Evolutionary conservation across 2,329 filamentous ascomycete genomes (phyloP), one percentile per base, ranked within the genome.

Genomic region (Blumeriella jaapii): DNA sequence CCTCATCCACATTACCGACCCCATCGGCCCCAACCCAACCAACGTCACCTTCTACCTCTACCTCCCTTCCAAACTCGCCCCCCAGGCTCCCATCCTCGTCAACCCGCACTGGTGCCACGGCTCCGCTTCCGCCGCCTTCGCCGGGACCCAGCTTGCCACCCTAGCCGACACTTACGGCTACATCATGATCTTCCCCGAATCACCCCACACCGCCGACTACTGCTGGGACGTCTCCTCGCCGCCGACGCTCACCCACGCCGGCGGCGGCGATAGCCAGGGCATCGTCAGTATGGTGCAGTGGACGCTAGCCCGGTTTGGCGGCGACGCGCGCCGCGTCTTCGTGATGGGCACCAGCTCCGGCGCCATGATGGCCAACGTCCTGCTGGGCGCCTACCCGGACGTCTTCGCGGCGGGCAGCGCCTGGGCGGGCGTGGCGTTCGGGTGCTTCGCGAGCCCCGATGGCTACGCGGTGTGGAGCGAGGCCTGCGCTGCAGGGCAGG

Each of bases 251-350:
- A 67, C 62, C 2, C 71, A 72, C 46, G 61, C 69, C 34, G 71
- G 68, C 10, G 70, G 71, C 13, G 68, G 68, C 1, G 67, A 76
- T 51, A 68, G 62, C 29, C 65, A 65, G 20, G 60, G 61, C 0
- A 69, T 78, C 39, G 67, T 63, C 15, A 71, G 67, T 46, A 75
- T 76, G 70, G 68, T 75, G 35, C 59, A 55, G 19, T 74, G 69
- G 48, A 60, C 68, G 2, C 50, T 74, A 14, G 41, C 52, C 6
- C 60, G 61, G 48, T 73, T 75, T 55, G 57, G 58, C 2, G 69
- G 59, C 15, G 66, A 77, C 46, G 46, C 62, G 9, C 58, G 48
- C 39, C 61, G 61, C 34, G 66, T 76, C 2, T 76, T 67, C 39
- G 64, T 67, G 2, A 70, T 67, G 0, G 72, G 72, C 2, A 54